Base-by-base conservation (phyloP, 2,329 filamentous ascomycete genomes). In the Clathrospora elynae region DNA sequence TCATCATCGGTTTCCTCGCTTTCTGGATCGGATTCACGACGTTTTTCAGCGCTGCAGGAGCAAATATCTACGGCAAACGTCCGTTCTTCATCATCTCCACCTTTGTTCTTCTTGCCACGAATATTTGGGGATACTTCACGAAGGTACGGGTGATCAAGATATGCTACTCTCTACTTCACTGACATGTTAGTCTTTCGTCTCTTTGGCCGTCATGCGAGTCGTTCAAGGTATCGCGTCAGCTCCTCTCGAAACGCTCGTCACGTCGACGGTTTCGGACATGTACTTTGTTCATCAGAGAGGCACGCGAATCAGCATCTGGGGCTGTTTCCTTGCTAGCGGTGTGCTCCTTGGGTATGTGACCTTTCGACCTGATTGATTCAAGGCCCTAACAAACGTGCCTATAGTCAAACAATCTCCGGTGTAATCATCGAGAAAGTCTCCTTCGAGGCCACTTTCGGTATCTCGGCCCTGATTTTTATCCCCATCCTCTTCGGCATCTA, bases 201-300 rank as follows among this genome's bases (percentile, higher is more conserved):
- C 70, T 4, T 53, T 73, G 17, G 68, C 67, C 4, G 59, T 63
- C 14, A 67, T 92, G 20, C 80, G 92, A 16, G 80, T 95, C 35
- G 79, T 95, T 34, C 91, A 96, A 68, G 92, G 92, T 16, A 81
- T 96, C 26, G 90, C 87, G 0, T 80, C 90, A 14, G 90, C 90
- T 4, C 91, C 92, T 0, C 96, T 93, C 50, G 92, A 97, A 71
- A 88, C 88, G 1, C 75, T 96, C 14, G 86, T 96, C 46, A 96
- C 95, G 64, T 89, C 88, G 1, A 86, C 86, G 18, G 88, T 97
- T 2, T 92, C 90, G 22, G 92, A 97, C 67, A 69, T 97, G 40
- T 96, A 91, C 72, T 95, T 86, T 68, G 89, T 96, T 14, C 92
- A 92, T 72, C 84, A 88, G 74, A 81, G 88, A 46, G 90, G 91